A percentile compares a stretch with the other conserved stretches of the same genome.
These are phyloP conservation scores for Neurospora sp. DNA, from an alignment of 495 filamentous ascomycete species.

Conservation along the genomic window DNA sequence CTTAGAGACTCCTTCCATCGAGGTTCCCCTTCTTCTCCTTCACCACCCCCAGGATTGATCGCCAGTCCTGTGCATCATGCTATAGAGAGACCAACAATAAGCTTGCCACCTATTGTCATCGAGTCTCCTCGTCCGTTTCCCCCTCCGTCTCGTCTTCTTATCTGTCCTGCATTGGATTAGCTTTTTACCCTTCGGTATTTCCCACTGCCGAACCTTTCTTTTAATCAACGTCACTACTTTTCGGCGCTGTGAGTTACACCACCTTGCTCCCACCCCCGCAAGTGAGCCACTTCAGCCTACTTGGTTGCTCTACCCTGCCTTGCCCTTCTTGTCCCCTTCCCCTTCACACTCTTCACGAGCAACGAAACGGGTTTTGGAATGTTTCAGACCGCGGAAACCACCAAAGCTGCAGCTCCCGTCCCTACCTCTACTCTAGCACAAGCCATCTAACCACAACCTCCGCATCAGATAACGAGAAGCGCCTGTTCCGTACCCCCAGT, in stretches of 20 bases:
- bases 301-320: neutral
- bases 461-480: neutral
- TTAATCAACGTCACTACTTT: neutral
- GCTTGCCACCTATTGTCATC: neutral
- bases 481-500: neutral
- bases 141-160: neutral
- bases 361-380: neutral
- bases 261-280: neutral
- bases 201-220: neutral
- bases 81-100: neutral
- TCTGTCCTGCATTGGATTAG: neutral
- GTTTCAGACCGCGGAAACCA: neutral
- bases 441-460: neutral
- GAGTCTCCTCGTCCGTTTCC: neutral
- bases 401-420: neutral
- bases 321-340: neutral
- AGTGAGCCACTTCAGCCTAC: neutral
- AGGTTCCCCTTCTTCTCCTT: neutral
- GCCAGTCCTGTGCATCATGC: neutral
- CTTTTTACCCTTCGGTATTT: neutral
- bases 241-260: neutral
- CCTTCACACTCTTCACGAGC: neutral
- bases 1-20: neutral
- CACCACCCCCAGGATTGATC: neutral
- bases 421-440: neutral